Evolutionary conservation across 352 stramenopile genomes (phyloP).

Genomic region (Halophytophthora batemanensis): DNA sequence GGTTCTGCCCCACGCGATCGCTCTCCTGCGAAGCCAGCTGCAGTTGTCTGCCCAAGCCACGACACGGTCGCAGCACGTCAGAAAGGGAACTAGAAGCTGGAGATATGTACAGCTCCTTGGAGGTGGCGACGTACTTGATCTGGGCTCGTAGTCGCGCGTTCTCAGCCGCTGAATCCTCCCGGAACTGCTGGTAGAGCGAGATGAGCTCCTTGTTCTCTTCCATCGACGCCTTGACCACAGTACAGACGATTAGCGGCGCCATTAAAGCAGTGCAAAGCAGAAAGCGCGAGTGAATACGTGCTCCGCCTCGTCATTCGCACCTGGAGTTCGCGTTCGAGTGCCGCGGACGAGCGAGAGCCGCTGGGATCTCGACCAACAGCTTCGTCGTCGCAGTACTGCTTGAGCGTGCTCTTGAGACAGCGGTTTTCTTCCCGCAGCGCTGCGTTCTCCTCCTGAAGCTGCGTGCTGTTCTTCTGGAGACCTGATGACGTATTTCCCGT

Average conservation of each 20-base stretch:
- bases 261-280: not conserved
- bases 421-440: slow-evolving; percentile 60
- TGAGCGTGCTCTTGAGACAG: slow-evolving; percentile 61
- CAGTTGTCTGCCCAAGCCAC: slow-evolving; percentile 13
- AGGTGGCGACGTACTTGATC: slow-evolving; percentile 39
- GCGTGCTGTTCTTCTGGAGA: not conserved
- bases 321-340: slow-evolving; percentile 52
- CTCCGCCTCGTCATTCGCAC: slow-evolving; percentile 2
- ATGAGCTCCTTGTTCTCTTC: slow-evolving; percentile 76
- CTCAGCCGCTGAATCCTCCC: slow-evolving; percentile 51
- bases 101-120: too few relatives aligned
- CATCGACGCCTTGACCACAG: slow-evolving; percentile 40
- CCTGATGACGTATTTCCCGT: slow-evolving; percentile 1
- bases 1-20: slow-evolving; percentile 8
- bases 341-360: slow-evolving; percentile 29
- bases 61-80: not conserved
- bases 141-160: slow-evolving; percentile 43
- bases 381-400: slow-evolving; percentile 41
- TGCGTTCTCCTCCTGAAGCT: slow-evolving; percentile 39
- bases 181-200: slow-evolving; percentile 65
- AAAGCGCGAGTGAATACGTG: too few relatives aligned
- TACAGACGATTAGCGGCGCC: not conserved
- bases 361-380: too few relatives aligned
- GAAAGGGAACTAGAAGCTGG: too few relatives aligned
- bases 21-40: slow-evolving; percentile 17